Evolutionary conservation across 1,139 yeast genomes (phyloP).

Genomic region (Meyerozyma carpophila): DNA sequence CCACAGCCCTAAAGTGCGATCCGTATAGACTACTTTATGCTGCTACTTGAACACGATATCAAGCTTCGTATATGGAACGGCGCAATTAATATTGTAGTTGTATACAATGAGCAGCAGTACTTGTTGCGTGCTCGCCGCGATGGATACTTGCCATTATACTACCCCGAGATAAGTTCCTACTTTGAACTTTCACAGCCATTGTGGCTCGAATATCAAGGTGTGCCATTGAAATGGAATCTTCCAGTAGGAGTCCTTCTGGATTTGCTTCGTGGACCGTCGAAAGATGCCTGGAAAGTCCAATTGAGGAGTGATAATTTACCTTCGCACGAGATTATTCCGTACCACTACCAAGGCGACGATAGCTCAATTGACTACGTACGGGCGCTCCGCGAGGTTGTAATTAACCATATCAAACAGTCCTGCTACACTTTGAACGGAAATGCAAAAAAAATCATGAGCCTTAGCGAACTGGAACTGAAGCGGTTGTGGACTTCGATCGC

Average conservation of each 20-base stretch:
- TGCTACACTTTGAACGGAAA: constrained; percentile 69
- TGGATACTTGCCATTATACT: constrained; percentile 53
- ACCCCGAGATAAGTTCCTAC: constrained; percentile 35
- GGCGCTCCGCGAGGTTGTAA: constrained; percentile 49
- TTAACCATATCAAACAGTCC: constrained; percentile 77
- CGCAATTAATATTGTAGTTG: constrained; percentile 38
- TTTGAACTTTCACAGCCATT: constrained; percentile 29
- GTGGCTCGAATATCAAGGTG: constrained; percentile 67
- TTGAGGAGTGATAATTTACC: constrained; percentile 47
- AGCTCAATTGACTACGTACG: constrained; percentile 18
- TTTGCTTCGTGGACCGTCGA: constrained; percentile 16
- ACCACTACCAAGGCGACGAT: constrained; percentile 13
- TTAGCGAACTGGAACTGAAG: constrained; percentile 57
- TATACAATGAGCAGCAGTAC: constrained; percentile 17
- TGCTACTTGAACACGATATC: constrained; percentile 13
- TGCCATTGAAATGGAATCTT: constrained; percentile 70
- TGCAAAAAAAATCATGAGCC: constrained; percentile 68
- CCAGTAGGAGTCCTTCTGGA: constrained; percentile 76
- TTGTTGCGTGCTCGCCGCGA: constrained; percentile 34
- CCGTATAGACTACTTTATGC: background rate
- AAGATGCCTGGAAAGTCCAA: constrained; percentile 42
- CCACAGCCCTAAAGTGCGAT: background rate
- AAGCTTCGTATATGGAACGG: constrained; percentile 52
- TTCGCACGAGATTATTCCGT: constrained; percentile 46
- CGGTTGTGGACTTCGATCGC: constrained; percentile 52